These are phyloP conservation scores for Leptodermis oblonga DNA, from an alignment of 257 asterid genomes.

Conservation along the genomic window DNA sequence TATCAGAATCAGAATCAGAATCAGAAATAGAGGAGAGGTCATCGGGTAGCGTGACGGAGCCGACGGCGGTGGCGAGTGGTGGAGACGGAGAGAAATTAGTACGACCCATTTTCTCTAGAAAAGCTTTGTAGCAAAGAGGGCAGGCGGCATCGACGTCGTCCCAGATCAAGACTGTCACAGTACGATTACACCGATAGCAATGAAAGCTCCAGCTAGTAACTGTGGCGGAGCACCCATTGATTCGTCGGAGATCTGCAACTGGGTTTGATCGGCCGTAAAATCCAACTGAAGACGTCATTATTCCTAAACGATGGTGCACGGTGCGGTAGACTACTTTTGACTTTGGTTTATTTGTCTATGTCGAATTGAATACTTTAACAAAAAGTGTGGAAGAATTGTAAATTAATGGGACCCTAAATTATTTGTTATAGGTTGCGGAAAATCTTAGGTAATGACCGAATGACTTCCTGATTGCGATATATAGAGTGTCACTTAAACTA, in stretches of 20 bases:
- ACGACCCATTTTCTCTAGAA: conserved; percentile 36
- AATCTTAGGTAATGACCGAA: too few species aligned
- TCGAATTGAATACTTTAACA: too few species aligned
- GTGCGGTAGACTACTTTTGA: too few species aligned
- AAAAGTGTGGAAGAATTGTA: too few species aligned
- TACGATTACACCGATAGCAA: conserved; percentile 62
- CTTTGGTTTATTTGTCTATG: too few species aligned
- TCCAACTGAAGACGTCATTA: background rate
- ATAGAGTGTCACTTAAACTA: too few species aligned
- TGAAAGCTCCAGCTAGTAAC: conserved; percentile 21
- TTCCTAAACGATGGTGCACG: too few species aligned
- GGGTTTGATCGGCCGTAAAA: conserved; percentile 6
- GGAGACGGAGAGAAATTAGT: background rate
- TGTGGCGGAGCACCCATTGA: background rate
- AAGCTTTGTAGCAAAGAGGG: conserved; percentile 55
- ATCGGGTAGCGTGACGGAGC: background rate
- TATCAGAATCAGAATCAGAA: background rate
- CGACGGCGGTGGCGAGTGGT: background rate
- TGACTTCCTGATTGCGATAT: too few species aligned
- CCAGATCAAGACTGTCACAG: conserved; percentile 37
- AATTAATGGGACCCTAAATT: too few species aligned
- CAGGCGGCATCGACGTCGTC: conserved; percentile 46
- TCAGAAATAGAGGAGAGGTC: background rate
- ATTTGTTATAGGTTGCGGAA: too few species aligned
- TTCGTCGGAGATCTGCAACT: background rate